A percentile compares a stretch with the other conserved stretches of the same genome.
These are phyloP conservation scores for Saccharum hybrid DNA, from an alignment of 202 grass and related monocot genomes.

Conservation along the genomic window DNA sequence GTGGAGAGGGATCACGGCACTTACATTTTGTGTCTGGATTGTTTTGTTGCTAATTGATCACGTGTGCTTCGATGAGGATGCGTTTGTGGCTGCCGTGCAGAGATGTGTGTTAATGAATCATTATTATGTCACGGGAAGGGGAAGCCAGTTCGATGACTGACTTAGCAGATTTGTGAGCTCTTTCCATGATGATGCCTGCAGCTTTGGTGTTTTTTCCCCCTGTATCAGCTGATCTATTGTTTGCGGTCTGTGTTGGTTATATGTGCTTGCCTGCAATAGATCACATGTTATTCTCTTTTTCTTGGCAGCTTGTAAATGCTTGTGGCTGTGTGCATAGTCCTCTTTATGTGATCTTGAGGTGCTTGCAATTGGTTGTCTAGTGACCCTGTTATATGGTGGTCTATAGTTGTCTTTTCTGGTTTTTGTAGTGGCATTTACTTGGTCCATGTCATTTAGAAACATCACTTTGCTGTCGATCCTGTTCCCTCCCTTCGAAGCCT, in stretches of 20 bases:
- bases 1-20: neutral
- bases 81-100: neutral
- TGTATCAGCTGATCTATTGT: neutral
- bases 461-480: neutral
- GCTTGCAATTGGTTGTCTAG: neutral
- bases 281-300: neutral
- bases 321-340: neutral
- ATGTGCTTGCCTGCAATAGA: neutral
- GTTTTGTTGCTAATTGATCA: neutral
- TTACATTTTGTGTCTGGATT: constrained; percentile 19
- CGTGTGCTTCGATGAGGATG: neutral
- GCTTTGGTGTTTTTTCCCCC: neutral
- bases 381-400: neutral
- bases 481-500: neutral
- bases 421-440: neutral
- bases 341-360: neutral
- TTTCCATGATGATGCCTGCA: neutral
- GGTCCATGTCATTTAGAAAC: neutral
- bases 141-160: neutral
- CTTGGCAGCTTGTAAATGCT: neutral
- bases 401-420: neutral
- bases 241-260: neutral
- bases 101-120: constrained; percentile 1
- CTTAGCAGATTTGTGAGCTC: neutral
- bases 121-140: neutral